These are phyloP conservation scores for Polytolypa hystricis DNA, from an alignment of 2,329 filamentous ascomycete genomes.

Conservation along the genomic window DNA sequence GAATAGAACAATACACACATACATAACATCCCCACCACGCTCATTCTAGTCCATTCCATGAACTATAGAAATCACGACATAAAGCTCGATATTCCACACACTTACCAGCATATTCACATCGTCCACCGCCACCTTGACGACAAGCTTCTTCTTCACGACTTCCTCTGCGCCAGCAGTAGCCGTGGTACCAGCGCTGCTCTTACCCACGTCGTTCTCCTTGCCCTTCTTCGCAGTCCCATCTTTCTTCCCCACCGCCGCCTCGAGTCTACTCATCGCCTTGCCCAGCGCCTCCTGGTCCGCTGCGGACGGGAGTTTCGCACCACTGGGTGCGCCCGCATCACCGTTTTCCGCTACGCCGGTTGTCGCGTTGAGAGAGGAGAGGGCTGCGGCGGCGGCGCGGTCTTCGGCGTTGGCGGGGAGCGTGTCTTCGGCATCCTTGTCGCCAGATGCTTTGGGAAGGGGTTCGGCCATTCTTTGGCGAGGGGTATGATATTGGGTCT, in stretches of 20 bases:
- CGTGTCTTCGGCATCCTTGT: too few relatives aligned
- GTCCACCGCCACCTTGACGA: constrained; percentile 34
- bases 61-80: neutral
- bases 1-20: neutral
- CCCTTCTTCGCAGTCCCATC: constrained; percentile 15
- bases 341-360: constrained; percentile 22
- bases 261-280: constrained; percentile 39
- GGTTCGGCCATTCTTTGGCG: constrained; percentile 31
- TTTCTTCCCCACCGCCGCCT: constrained; percentile 27
- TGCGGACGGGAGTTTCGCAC: constrained; percentile 22
- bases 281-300: constrained; percentile 39
- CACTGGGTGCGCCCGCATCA: constrained; percentile 13
- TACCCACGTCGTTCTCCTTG: constrained; percentile 18
- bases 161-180: constrained; percentile 10
- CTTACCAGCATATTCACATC: constrained; percentile 38
- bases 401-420: constrained; percentile 37
- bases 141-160: constrained; percentile 28
- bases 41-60: too few relatives aligned
- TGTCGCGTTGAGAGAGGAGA: constrained; percentile 35
- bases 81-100: too few relatives aligned
- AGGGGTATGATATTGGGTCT: neutral
- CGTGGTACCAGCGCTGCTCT: constrained; percentile 2
- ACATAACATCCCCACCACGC: too few relatives aligned
- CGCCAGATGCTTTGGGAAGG: constrained; percentile 19
- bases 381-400: constrained; percentile 40